Evolutionary conservation across 169 alveolate species (phyloP).

Genomic region (Plasmodium inui): DNA sequence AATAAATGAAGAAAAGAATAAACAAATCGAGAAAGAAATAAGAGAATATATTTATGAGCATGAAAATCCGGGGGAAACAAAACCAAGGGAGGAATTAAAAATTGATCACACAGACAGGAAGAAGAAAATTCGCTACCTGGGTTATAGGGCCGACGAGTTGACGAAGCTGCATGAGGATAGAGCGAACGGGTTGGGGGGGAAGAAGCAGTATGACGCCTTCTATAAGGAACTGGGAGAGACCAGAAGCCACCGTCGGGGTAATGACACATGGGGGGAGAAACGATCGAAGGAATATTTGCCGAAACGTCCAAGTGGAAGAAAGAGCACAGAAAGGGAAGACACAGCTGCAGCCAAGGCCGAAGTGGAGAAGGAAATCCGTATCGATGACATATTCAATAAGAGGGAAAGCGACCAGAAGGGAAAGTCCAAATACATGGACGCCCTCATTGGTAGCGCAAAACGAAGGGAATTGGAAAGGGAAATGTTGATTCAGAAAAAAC

Average conservation of each 20-base stretch:
- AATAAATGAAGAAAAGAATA: slow-evolving; percentile 23
- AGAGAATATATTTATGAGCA: slow-evolving; percentile 56
- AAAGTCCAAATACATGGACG: slow-evolving; percentile 82
- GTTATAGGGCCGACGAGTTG: slow-evolving; percentile 54
- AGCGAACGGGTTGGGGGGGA: not conserved
- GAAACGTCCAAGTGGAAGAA: not conserved
- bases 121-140: slow-evolving; percentile 46
- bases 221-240: not conserved
- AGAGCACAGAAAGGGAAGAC: not conserved
- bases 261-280: not conserved
- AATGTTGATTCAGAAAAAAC: slow-evolving; percentile 83
- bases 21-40: slow-evolving; percentile 45
- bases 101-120: not conserved
- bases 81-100: not conserved
- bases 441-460: slow-evolving; percentile 80
- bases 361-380: not conserved
- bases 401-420: slow-evolving; percentile 27
- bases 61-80: not conserved
- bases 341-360: not conserved
- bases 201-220: not conserved
- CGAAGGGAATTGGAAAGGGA: slow-evolving; percentile 82
- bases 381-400: slow-evolving; percentile 35
- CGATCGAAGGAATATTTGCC: not conserved
- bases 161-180: slow-evolving; percentile 15
- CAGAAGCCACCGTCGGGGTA: slow-evolving; percentile 2